Evolutionary conservation across 208 protist genomes (phyloP), one percentile per base, ranked within the genome.

Genomic region (Porcisia deanei): DNA sequence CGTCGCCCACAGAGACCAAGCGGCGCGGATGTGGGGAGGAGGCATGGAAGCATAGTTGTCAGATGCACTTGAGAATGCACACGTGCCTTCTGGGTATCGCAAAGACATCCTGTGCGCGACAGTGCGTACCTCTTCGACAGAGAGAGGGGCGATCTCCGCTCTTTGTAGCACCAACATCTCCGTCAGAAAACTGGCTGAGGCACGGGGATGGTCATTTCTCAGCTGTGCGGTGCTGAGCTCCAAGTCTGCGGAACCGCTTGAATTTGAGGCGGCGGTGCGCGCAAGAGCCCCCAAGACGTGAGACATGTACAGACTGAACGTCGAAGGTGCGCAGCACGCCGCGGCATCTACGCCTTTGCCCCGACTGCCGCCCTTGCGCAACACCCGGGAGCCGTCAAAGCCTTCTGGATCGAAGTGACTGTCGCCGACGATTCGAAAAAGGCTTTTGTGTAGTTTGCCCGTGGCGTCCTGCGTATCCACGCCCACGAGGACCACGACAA

Each of bases 1-100:
- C 4, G 75, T 76, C 25, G 70, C 82, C 54, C 78, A 82, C 14
- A 78, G 37, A 25, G n/a, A 10, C 78, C 78, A 82, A 45, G 57
- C 68, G 8, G n/a, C 73, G 10, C 49, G 3, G 63, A 49, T 30
- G 18, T n/a, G 22, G 30, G 22, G 22, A 34, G 22, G 22, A 7
- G 12, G 63, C 37, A 43, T 14, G 39, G 41, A 52, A 43, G 34
- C 41, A 37, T 52, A 20, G 6, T 9, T 20, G 41, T 30, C 39
- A 30, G 37, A 10, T 10, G 25, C 30, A 4, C 14, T 5, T 8
- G 47, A 9, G 43, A 41, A 3, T 1, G 68, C 49, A 20, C 54
- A 47, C 18, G 25, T 37, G 49, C 59, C 54, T 25, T 49, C 14
- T 20, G 53, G 68, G 34, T 49, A 72, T 9, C 16, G 52, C 37